Evolutionary conservation across 805 yeast genomes (phyloP).

Genomic region (Hemisphaericaspora nanyangensis): DNA sequence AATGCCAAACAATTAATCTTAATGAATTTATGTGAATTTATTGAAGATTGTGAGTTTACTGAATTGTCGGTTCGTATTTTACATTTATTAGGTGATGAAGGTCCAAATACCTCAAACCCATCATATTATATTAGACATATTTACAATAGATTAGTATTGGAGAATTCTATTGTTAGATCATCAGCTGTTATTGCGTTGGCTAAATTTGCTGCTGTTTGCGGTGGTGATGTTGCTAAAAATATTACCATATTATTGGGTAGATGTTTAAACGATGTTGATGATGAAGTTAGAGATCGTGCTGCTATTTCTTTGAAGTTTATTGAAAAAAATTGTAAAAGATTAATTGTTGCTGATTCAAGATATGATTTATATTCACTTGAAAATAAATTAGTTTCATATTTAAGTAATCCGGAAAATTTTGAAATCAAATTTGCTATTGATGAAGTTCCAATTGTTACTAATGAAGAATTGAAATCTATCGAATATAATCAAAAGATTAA

Average conservation of each 20-base stretch:
- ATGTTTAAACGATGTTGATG: slow-evolving; percentile 85
- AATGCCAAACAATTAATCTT: slow-evolving; percentile 77
- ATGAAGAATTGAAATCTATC: slow-evolving; percentile 65
- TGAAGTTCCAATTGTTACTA: slow-evolving; percentile 59
- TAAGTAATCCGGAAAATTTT: slow-evolving; percentile 50
- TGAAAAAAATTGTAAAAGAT: slow-evolving; percentile 29
- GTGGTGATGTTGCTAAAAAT: slow-evolving; percentile 60
- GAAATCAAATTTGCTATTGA: slow-evolving; percentile 65
- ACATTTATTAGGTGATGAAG: slow-evolving; percentile 90
- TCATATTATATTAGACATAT: slow-evolving; percentile 92
- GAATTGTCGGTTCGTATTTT: slow-evolving; percentile 90
- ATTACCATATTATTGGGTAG: slow-evolving; percentile 74
- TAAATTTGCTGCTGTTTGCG: slow-evolving; percentile 80
- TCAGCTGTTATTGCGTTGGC: slow-evolving; percentile 92
- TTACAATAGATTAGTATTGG: slow-evolving; percentile 93
- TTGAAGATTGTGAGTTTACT: slow-evolving; percentile 96
- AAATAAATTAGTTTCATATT: slow-evolving; percentile 67
- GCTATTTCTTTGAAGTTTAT: slow-evolving; percentile 75
- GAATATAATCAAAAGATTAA: slow-evolving; percentile 53
- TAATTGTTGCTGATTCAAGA: slow-evolving; percentile 63
- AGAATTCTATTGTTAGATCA: slow-evolving; percentile 91
- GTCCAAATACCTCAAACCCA: slow-evolving; percentile 83
- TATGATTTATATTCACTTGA: slow-evolving; percentile 80
- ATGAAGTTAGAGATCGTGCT: slow-evolving; percentile 98
- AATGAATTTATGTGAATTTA: slow-evolving; percentile 89